phyloP scores from a whole-genome alignment of 1,139 yeast genomes.

The Suzukiozyma palmioleophila region DNA sequence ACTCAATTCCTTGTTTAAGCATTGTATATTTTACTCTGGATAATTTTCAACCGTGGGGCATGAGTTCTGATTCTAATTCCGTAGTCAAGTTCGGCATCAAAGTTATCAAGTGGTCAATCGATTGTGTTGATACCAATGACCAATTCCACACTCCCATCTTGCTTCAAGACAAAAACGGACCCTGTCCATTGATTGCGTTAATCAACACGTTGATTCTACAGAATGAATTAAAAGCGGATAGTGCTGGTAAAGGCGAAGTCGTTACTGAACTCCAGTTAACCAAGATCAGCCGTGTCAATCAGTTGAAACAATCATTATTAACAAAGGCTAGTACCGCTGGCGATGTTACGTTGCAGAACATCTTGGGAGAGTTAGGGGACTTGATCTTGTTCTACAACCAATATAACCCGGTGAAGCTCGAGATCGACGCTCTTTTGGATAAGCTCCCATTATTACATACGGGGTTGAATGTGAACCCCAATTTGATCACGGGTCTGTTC shows the following conservation, averaged over 20 bases:
- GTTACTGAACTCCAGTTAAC: neutral
- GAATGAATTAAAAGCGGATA: slow-evolving; percentile 26
- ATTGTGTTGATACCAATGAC: slow-evolving; percentile 16
- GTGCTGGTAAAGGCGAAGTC: slow-evolving; percentile 8
- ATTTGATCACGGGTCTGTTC: slow-evolving; percentile 58
- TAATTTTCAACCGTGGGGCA: too few species aligned
- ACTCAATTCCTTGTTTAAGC: too few species aligned
- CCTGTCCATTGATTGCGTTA: slow-evolving; percentile 84
- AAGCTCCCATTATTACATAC: slow-evolving; percentile 62
- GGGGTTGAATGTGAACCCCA: slow-evolving; percentile 74
- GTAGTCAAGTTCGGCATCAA: slow-evolving; percentile 18
- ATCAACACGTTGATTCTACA: slow-evolving; percentile 62
- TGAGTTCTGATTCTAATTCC: too few species aligned
- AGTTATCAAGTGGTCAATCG: slow-evolving; percentile 21
- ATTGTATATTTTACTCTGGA: too few species aligned
- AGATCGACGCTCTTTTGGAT: slow-evolving; percentile 36
- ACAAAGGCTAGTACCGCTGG: slow-evolving; percentile 15
- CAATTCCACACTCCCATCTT: slow-evolving; percentile 50
- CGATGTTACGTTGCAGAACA: slow-evolving; percentile 22
- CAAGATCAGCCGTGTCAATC: slow-evolving; percentile 12
- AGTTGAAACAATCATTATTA: slow-evolving; percentile 24
- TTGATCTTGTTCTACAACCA: slow-evolving; percentile 27
- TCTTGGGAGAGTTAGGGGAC: slow-evolving; percentile 46
- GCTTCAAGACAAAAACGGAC: slow-evolving; percentile 82
- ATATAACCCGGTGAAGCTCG: slow-evolving; percentile 11